A percentile compares a stretch with the other conserved stretches of the same genome.
These are phyloP conservation scores for Macrophomina tecta DNA, from an alignment of 2,329 filamentous ascomycete genomes.

Conservation along the genomic window DNA sequence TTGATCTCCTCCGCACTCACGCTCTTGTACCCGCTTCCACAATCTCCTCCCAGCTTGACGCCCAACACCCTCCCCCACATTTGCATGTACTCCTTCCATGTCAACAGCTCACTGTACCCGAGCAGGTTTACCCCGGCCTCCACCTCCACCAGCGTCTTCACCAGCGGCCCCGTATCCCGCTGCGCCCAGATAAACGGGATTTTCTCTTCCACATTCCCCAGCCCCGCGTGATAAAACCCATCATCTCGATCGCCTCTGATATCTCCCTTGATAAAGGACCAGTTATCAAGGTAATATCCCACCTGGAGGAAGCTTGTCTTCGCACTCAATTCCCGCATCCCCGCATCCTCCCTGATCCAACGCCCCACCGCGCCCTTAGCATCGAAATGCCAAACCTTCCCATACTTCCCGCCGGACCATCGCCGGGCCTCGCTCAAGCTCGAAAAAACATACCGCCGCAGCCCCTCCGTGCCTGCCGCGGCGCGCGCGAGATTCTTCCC, in stretches of 20 bases:
- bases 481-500: background rate
- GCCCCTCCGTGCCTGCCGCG: background rate
- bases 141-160: background rate
- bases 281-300: background rate
- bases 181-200: conserved; percentile 40
- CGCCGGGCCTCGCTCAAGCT: background rate
- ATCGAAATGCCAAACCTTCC: background rate
- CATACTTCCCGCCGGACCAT: background rate
- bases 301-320: background rate
- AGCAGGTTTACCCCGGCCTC: background rate
- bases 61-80: conserved; percentile 23
- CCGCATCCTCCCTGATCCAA: background rate
- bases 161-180: background rate
- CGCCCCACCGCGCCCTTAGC: background rate
- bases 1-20: conserved; percentile 31
- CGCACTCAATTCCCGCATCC: background rate
- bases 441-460: background rate
- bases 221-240: background rate
- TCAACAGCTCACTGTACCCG: background rate
- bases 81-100: background rate
- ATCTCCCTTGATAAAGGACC: background rate
- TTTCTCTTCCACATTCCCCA: conserved; percentile 39
- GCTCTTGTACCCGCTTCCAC: conserved; percentile 30
- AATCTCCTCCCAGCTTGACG: conserved; percentile 34
- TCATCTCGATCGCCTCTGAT: too few relatives aligned